Evolutionary conservation across 2,329 filamentous ascomycete species (phyloP).

Genomic region (Pseudocercospora macadamiae): DNA sequence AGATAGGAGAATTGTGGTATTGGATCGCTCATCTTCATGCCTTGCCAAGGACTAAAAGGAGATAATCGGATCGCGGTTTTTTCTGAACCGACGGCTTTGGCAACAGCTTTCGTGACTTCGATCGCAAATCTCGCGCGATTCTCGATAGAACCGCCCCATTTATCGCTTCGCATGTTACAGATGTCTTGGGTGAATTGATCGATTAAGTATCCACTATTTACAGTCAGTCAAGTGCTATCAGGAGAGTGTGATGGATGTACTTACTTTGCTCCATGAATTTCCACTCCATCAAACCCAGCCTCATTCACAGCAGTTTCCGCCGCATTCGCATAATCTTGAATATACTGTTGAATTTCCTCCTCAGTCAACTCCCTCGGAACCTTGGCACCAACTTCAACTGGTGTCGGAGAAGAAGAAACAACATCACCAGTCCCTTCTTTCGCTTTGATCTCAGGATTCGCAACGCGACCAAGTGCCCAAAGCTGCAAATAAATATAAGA

Average conservation of each 20-base stretch:
- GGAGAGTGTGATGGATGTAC: too few relatives aligned
- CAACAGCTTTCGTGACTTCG: constrained; percentile 55
- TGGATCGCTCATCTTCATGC: constrained; percentile 64
- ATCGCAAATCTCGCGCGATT: constrained; percentile 60
- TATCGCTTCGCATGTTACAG: constrained; percentile 54
- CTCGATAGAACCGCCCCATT: constrained; percentile 55
- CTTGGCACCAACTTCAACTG: constrained; percentile 24
- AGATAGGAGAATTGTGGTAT: constrained; percentile 64
- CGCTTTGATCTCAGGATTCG: constrained; percentile 36
- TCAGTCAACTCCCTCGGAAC: constrained; percentile 41
- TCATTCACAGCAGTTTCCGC: constrained; percentile 57
- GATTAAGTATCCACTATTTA: constrained; percentile 55
- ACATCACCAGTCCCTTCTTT: constrained; percentile 31
- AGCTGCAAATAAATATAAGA: constrained; percentile 51
- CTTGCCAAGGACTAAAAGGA: constrained; percentile 63
- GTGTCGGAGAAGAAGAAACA: constrained; percentile 36
- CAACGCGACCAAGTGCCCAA: constrained; percentile 54
- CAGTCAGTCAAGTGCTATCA: too few relatives aligned
- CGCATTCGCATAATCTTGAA: constrained; percentile 50
- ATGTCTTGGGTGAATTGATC: constrained; percentile 58
- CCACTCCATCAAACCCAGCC: constrained; percentile 58
- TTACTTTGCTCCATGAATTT: constrained; percentile 56
- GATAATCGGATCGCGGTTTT: constrained; percentile 58
- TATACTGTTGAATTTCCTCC: constrained; percentile 47
- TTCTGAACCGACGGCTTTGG: constrained; percentile 49